These are phyloP conservation scores for Penicillium sp. DNA, from an alignment of 2,329 filamentous ascomycete genomes.

Conservation along the genomic window DNA sequence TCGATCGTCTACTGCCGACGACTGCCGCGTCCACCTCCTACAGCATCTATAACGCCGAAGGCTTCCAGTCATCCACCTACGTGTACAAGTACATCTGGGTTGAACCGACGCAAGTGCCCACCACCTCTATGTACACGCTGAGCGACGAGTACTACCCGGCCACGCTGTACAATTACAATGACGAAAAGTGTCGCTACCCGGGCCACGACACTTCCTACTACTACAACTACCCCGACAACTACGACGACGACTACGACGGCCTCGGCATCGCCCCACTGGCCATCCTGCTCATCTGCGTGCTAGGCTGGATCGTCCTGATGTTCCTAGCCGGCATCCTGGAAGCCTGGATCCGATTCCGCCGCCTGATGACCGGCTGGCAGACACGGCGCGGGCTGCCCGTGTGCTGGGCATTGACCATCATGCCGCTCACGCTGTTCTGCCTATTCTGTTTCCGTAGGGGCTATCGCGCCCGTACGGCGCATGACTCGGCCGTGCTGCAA, in stretches of 20 bases:
- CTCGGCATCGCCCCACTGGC: conserved; percentile 28
- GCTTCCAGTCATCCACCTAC: conserved; percentile 30
- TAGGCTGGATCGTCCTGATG: conserved; percentile 32
- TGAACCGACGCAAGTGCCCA: conserved; percentile 33
- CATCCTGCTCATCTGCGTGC: conserved; percentile 24
- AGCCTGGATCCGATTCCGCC: conserved; percentile 34
- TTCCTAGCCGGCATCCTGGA: conserved; percentile 33
- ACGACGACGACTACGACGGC: conserved; percentile 16
- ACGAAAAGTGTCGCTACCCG: conserved; percentile 15
- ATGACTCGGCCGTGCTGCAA: conserved; percentile 27
- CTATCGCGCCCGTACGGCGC: conserved; percentile 29
- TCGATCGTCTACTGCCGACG: conserved; percentile 21
- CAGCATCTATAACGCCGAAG: conserved; percentile 21
- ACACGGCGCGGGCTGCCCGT: conserved; percentile 34
- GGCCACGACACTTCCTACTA: neutral
- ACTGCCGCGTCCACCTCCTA: conserved; percentile 25
- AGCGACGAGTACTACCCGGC: conserved; percentile 22
- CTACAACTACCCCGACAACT: conserved; percentile 1
- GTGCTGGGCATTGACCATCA: conserved; percentile 29
- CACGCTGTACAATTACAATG: conserved; percentile 14
- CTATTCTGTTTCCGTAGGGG: conserved; percentile 31
- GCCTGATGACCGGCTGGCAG: conserved; percentile 37
- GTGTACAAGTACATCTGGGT: conserved; percentile 29
- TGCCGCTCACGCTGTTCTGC: conserved; percentile 24
- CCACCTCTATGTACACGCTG: conserved; percentile 18